These are phyloP conservation scores for Selenicereus undatus DNA, from an alignment of 148 eudicot genomes.

Conservation along the genomic window DNA sequence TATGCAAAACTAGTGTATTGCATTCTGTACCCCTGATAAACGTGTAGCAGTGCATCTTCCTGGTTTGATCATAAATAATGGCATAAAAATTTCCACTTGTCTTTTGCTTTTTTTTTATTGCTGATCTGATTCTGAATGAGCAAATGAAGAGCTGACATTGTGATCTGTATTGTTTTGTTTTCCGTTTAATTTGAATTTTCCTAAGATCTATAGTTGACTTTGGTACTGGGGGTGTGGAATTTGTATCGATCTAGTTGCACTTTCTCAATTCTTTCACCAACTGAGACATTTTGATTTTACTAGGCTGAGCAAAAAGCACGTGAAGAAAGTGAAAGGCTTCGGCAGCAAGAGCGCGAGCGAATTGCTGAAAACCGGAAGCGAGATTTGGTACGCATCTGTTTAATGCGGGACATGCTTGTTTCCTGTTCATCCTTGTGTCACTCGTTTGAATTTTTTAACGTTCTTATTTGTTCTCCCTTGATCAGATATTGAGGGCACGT, in stretches of 20 bases:
- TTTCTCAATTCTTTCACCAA: not conserved
- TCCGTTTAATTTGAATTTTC: not conserved
- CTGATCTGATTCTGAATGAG: not conserved
- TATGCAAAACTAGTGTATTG: not conserved
- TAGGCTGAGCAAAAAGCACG: slow-evolving; percentile 94
- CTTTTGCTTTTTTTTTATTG: not conserved
- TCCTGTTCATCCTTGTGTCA: not conserved
- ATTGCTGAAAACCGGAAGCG: slow-evolving; percentile 85
- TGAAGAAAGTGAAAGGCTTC: slow-evolving; percentile 88
- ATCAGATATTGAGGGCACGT: slow-evolving; percentile 75
- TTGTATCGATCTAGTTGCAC: slow-evolving; percentile 1
- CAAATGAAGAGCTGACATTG: not conserved
- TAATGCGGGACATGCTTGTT: not conserved
- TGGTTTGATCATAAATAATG: not conserved
- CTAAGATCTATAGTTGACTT: not conserved
- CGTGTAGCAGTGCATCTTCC: not conserved
- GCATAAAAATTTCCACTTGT: not conserved
- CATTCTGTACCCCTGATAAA: not conserved
- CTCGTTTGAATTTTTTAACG: not conserved
- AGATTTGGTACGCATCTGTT: slow-evolving; percentile 59
- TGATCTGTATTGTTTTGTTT: not conserved
- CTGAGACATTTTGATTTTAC: not conserved
- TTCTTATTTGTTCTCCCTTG: slow-evolving; percentile 4
- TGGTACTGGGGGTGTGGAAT: not conserved
- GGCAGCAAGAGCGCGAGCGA: slow-evolving; percentile 92